These are phyloP conservation scores for Trypanosoma brucei DNA, from an alignment of 208 protist genomes.

Conservation along the genomic window DNA sequence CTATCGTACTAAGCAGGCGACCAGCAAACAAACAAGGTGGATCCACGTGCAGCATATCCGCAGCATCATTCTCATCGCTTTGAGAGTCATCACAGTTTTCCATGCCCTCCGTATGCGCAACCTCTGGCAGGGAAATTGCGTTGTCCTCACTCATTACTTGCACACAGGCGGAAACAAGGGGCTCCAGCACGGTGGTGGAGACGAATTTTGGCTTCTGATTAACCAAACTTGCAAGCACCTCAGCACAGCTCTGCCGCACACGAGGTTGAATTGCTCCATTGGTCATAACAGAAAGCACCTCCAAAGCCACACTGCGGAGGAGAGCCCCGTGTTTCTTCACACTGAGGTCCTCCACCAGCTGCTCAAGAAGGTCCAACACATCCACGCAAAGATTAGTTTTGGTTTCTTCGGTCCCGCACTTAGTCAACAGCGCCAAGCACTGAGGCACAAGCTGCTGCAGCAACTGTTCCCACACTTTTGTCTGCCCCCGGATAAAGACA, in stretches of 20 bases:
- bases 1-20: conserved; percentile 57
- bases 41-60: conserved; percentile 55
- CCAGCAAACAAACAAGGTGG: conserved; percentile 64
- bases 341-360: conserved; percentile 39
- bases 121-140: conserved; percentile 54
- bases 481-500: conserved; percentile 31
- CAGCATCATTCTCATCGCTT: conserved; percentile 38
- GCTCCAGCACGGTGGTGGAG: conserved; percentile 43
- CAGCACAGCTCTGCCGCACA: conserved; percentile 48
- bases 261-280: conserved; percentile 29
- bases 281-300: conserved; percentile 35
- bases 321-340: conserved; percentile 43
- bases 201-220: conserved; percentile 66
- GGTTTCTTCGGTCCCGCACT: conserved; percentile 23
- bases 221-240: conserved; percentile 44
- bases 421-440: conserved; percentile 34
- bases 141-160: conserved; percentile 72
- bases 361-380: conserved; percentile 67
- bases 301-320: conserved; percentile 27
- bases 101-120: conserved; percentile 24
- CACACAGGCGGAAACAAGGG: conserved; percentile 50
- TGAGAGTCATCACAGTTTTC: conserved; percentile 20
- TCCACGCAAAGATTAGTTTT: conserved; percentile 47
- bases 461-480: conserved; percentile 27
- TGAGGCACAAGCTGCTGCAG: conserved; percentile 36